A percentile compares a stretch with the other conserved stretches of the same genome.
These are phyloP conservation scores for Hymenoscyphus scutula DNA, from an alignment of 2,329 filamentous ascomycete species.

Conservation along the genomic window DNA sequence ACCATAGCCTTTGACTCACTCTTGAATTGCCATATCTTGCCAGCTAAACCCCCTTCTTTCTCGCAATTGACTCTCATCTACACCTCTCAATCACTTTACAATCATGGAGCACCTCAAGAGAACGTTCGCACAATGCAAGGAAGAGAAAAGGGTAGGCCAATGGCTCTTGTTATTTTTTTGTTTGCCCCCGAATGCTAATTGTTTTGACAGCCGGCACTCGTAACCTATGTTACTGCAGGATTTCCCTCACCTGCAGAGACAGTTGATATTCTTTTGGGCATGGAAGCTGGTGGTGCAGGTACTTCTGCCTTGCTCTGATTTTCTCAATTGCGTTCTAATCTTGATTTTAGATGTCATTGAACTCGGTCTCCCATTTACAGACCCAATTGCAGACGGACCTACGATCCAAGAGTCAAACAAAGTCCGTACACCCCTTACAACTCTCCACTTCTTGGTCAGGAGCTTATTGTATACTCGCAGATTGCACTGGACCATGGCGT, in stretches of 20 bases:
- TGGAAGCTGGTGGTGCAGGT: constrained; percentile 93
- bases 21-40: constrained; percentile 11
- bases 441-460: constrained; percentile 5
- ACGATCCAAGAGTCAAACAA: constrained; percentile 97
- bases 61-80: constrained; percentile 23
- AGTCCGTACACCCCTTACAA: constrained; percentile 44
- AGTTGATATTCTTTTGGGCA: constrained; percentile 76
- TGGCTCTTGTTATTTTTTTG: neutral
- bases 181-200: constrained; percentile 9
- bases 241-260: constrained; percentile 82
- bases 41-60: constrained; percentile 5
- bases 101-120: constrained; percentile 50
- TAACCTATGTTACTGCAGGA: constrained; percentile 95
- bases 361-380: constrained; percentile 93
- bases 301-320: constrained; percentile 31
- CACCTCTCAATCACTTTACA: constrained; percentile 11
- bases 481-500: constrained; percentile 85
- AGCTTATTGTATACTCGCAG: constrained; percentile 33
- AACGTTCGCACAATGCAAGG: constrained; percentile 56
- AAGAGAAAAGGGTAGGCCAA: constrained; percentile 43
- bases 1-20: constrained; percentile 25
- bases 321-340: constrained; percentile 7
- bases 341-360: constrained; percentile 76
- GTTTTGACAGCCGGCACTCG: constrained; percentile 57
- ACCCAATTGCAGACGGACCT: constrained; percentile 95